Evolutionary conservation across 2,329 filamentous ascomycete genomes (phyloP).

Genomic region (Dactylellina drechsleri): DNA sequence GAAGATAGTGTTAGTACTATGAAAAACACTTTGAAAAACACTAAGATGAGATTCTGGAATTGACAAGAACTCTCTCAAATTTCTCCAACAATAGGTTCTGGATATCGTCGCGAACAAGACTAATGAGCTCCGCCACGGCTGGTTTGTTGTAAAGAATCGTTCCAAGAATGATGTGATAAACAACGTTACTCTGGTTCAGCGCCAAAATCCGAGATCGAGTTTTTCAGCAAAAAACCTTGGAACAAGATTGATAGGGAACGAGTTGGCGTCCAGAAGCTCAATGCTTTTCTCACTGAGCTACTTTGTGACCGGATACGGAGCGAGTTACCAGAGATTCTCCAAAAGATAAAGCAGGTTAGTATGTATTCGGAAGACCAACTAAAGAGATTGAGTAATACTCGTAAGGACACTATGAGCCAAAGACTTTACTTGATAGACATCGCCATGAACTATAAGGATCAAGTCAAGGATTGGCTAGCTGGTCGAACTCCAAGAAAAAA

Average conservation of each 20-base stretch:
- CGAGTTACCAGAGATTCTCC: background rate
- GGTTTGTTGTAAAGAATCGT: conserved; percentile 57
- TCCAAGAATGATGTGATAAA: conserved; percentile 54
- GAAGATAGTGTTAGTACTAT: background rate
- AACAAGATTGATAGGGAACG: background rate
- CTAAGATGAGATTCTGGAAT: background rate
- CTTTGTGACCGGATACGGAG: background rate
- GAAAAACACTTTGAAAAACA: background rate
- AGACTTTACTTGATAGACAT: conserved; percentile 61
- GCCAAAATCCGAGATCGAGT: conserved; percentile 11
- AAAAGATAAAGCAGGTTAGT: background rate
- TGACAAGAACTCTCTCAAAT: background rate
- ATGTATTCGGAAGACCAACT: conserved; percentile 15
- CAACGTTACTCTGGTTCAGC: conserved; percentile 37
- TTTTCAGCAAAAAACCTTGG: background rate
- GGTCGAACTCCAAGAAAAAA: conserved; percentile 60
- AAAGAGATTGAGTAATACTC: conserved; percentile 7
- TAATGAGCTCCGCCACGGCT: conserved; percentile 55
- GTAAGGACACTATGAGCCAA: conserved; percentile 60
- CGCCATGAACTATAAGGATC: conserved; percentile 62
- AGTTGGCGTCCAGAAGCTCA: too few relatives aligned
- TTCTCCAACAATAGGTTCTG: background rate
- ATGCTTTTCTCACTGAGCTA: too few relatives aligned
- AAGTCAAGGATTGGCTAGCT: conserved; percentile 59
- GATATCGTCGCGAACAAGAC: background rate